Evolutionary conservation across 306 rosid species (phyloP).

Genomic region (Quercus gilva): DNA sequence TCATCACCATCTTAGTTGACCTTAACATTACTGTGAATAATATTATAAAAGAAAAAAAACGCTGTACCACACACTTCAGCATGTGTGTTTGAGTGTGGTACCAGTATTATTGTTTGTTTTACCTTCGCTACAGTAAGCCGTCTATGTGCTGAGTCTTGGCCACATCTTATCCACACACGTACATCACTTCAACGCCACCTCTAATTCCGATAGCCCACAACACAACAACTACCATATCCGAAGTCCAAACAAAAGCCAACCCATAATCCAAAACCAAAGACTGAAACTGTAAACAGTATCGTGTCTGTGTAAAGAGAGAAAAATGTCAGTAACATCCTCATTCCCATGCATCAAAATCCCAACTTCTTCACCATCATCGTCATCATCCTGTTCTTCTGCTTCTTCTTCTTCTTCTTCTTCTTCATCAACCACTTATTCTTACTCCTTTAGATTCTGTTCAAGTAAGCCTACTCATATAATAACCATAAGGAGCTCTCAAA

Average conservation of each 20-base stretch:
- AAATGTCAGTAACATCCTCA: constrained; percentile 79
- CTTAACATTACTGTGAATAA: no score
- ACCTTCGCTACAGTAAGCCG: background rate
- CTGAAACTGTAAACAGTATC: background rate
- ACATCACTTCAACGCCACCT: constrained; percentile 8
- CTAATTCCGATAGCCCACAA: constrained; percentile 41
- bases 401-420: constrained; percentile 40
- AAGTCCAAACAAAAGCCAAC: constrained; percentile 3
- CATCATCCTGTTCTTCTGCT: constrained; percentile 40
- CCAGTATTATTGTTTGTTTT: no score
- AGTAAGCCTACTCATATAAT: constrained; percentile 36
- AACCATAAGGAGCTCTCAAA: constrained; percentile 63
- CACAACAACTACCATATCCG: no score
- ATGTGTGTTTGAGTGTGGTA: no score
- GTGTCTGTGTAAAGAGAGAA: constrained; percentile 9
- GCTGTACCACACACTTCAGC: no score
- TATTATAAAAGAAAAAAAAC: no score
- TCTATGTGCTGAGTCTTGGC: constrained; percentile 53
- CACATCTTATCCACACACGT: constrained; percentile 59
- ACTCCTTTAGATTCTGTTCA: constrained; percentile 42
- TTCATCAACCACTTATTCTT: constrained; percentile 40
- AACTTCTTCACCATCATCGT: constrained; percentile 36
- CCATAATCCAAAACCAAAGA: constrained; percentile 18
- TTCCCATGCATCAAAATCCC: constrained; percentile 72
- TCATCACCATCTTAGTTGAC: no score